These are phyloP conservation scores for Corymbia maculata DNA, from an alignment of 345 rosid genomes.

Conservation along the genomic window DNA sequence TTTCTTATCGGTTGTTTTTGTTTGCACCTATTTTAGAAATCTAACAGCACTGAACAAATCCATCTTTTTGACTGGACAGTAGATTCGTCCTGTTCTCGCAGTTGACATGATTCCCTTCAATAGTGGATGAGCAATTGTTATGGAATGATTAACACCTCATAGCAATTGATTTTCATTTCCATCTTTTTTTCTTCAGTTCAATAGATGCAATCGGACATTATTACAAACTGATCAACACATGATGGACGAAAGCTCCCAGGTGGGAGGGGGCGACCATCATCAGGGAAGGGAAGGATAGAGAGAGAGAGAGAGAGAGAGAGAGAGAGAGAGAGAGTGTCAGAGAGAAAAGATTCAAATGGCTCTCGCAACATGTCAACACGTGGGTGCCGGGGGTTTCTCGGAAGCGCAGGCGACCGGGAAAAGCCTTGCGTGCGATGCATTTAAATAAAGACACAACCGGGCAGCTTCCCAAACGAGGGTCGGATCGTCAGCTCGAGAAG, in stretches of 20 bases:
- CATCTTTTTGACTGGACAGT: neutral
- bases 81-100: neutral
- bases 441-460: neutral
- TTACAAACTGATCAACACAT: neutral
- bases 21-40: neutral
- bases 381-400: neutral
- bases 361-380: neutral
- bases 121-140: neutral
- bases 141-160: neutral
- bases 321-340: neutral
- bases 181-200: neutral
- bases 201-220: neutral
- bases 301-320: neutral
- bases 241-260: neutral
- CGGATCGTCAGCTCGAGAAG: neutral
- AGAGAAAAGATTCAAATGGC: neutral
- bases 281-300: too few species aligned
- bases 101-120: neutral
- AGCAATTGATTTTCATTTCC: neutral
- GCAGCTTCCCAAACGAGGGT: neutral
- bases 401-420: neutral
- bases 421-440: neutral
- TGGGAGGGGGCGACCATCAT: neutral
- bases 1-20: neutral
- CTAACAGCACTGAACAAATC: neutral